Percentiles rank a stretch among this genome's conserved stretches.
phyloP scores from a whole-genome alignment of 139 green algal genomes.

The Eudorina sp. region DNA sequence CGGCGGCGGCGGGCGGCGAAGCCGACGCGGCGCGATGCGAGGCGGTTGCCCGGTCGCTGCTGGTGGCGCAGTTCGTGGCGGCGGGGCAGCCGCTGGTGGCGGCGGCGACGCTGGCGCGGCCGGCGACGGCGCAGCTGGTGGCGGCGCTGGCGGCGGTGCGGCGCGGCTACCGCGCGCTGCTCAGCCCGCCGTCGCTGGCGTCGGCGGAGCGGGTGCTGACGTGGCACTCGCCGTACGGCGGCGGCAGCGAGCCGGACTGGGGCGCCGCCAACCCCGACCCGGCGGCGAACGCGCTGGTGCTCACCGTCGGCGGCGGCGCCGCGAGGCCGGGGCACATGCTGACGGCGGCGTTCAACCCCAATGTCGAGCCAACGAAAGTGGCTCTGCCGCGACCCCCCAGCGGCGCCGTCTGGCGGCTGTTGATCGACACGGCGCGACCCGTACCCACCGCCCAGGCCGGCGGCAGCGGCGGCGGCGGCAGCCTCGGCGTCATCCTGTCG shows the following conservation, averaged over 20 bases:
- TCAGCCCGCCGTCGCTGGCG: constrained; percentile 15
- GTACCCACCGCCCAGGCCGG: not conserved
- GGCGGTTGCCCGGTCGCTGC: constrained; percentile 47
- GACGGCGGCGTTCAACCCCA: constrained; percentile 21
- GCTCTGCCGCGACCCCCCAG: constrained; percentile 11
- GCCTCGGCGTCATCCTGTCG: constrained; percentile 13
- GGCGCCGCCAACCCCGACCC: constrained; percentile 1
- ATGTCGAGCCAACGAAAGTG: not conserved
- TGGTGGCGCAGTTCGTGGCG: constrained; percentile 63
- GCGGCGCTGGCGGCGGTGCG: constrained; percentile 37
- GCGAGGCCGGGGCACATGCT: constrained; percentile 20
- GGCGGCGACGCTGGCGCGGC: not conserved
- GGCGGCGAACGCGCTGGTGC: constrained; percentile 5
- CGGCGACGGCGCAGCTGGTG: not conserved
- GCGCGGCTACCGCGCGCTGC: constrained; percentile 16
- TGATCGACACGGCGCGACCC: constrained; percentile 30
- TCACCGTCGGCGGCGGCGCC: constrained; percentile 1
- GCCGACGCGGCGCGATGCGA: constrained; percentile 38
- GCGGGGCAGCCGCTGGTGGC: constrained; percentile 29
- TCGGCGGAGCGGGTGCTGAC: constrained; percentile 25
- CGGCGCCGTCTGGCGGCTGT: constrained; percentile 22
- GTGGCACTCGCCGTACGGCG: constrained; percentile 24
- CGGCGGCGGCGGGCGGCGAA: not conserved
- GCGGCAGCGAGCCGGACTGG: constrained; percentile 38
- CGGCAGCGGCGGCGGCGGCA: constrained; percentile 8